Evolutionary conservation across 768 basidiomycete genomes (phyloP).

Genomic region (Leccinum rimulosum): DNA sequence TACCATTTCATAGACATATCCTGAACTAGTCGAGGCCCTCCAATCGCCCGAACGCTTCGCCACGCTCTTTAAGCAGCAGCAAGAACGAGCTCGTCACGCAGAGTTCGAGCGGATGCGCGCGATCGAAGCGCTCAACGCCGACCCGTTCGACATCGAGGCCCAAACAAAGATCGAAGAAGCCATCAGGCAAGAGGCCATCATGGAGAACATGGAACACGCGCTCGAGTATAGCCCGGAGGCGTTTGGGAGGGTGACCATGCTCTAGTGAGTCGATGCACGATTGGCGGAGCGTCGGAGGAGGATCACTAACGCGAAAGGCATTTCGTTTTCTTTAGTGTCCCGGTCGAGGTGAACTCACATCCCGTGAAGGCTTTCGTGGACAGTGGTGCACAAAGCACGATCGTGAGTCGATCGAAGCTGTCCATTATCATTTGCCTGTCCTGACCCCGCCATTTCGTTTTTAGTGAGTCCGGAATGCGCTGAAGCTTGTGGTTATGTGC

Average conservation of each 20-base stretch:
- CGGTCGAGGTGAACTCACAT: slow-evolving; percentile 87
- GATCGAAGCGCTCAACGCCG: slow-evolving; percentile 69
- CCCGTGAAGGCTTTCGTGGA: slow-evolving; percentile 97
- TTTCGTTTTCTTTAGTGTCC: slow-evolving; percentile 52
- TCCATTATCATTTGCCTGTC: slow-evolving; percentile 44
- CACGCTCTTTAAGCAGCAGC: slow-evolving; percentile 61
- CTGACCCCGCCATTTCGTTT: neutral
- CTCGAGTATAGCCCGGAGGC: slow-evolving; percentile 90
- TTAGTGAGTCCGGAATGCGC: slow-evolving; percentile 91
- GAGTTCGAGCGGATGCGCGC: slow-evolving; percentile 61
- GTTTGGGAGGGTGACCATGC: slow-evolving; percentile 94
- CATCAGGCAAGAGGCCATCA: slow-evolving; percentile 83
- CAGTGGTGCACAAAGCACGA: slow-evolving; percentile 95
- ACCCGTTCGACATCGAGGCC: slow-evolving; percentile 91
- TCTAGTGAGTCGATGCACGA: slow-evolving; percentile 66
- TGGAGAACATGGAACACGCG: slow-evolving; percentile 93
- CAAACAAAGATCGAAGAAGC: slow-evolving; percentile 92
- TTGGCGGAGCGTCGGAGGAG: neutral
- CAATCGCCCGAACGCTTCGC: slow-evolving; percentile 73
- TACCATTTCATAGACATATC: slow-evolving; percentile 53
- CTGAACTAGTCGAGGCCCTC: slow-evolving; percentile 72
- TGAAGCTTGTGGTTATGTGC: slow-evolving; percentile 79
- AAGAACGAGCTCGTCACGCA: slow-evolving; percentile 49
- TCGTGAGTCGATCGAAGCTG: slow-evolving; percentile 51
- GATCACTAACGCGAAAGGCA: slow-evolving; percentile 11